Conservation (phyloP, 129 eudicot genomes). For the Glebionis coronaria region DNA sequence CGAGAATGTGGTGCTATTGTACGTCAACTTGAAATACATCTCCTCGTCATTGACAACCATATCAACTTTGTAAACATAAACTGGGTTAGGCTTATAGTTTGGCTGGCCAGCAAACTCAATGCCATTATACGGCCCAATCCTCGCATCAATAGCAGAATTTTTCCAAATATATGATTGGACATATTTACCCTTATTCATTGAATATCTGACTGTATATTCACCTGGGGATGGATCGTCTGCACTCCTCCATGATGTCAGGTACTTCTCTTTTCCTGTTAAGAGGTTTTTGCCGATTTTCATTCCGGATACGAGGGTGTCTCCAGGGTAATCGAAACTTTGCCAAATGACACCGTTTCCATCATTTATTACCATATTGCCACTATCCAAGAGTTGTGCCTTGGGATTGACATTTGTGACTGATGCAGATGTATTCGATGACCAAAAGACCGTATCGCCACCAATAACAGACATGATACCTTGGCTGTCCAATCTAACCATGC, state of each 20-base stretch:
- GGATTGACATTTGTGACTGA: not conserved
- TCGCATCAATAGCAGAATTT: slow-evolving; percentile 14
- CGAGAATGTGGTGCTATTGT: slow-evolving; percentile 4
- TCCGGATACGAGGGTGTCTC: slow-evolving; percentile 18
- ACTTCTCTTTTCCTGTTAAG: slow-evolving; percentile 21
- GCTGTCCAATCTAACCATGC: not conserved
- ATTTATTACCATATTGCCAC: slow-evolving; percentile 28
- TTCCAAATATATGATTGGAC: slow-evolving; percentile 10
- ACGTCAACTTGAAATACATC: slow-evolving; percentile 1
- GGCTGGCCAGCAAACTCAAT: slow-evolving; percentile 11
- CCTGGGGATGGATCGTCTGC: slow-evolving; percentile 25
- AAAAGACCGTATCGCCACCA: not conserved
- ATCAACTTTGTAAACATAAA: not conserved
- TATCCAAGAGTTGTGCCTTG: slow-evolving; percentile 24
- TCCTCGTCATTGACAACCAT: slow-evolving; percentile 11
- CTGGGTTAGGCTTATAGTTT: slow-evolving; percentile 6
- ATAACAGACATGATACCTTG: not conserved
- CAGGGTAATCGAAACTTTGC: slow-evolving; percentile 24
- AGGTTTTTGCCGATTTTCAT: slow-evolving; percentile 17
- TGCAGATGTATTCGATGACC: not conserved
- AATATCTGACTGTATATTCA: slow-evolving; percentile 9
- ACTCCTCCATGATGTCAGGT: slow-evolving; percentile 23
- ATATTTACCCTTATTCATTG: slow-evolving; percentile 18
- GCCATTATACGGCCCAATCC: slow-evolving; percentile 21
- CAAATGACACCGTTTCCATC: slow-evolving; percentile 5